phyloP scores from a whole-genome alignment of 2,329 filamentous ascomycete species.

The Phialocephala sp. region DNA sequence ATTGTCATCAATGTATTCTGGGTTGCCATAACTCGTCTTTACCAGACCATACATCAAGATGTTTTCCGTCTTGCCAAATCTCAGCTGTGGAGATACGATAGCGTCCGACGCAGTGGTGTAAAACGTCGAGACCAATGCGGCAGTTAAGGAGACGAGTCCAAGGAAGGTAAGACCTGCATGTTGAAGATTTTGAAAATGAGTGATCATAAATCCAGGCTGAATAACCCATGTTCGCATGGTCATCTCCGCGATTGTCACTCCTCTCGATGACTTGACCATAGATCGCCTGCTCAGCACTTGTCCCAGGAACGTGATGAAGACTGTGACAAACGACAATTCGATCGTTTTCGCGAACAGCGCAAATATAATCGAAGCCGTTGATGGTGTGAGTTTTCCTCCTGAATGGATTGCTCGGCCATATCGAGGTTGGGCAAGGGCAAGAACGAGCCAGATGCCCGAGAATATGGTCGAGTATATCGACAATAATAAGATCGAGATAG shows the following conservation, averaged over 20 bases:
- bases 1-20: slow-evolving; percentile 55
- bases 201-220: slow-evolving; percentile 75
- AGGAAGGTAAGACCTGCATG: slow-evolving; percentile 69
- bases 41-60: slow-evolving; percentile 61
- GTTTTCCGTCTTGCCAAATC: slow-evolving; percentile 58
- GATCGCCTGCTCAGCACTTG: slow-evolving; percentile 76
- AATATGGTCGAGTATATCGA: slow-evolving; percentile 68
- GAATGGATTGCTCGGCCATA: slow-evolving; percentile 64
- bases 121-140: slow-evolving; percentile 69
- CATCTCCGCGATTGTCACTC: slow-evolving; percentile 77
- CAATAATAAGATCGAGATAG: slow-evolving; percentile 51
- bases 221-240: slow-evolving; percentile 79
- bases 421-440: slow-evolving; percentile 65
- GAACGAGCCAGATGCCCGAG: slow-evolving; percentile 69
- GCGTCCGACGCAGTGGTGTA: slow-evolving; percentile 81
- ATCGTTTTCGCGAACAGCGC: slow-evolving; percentile 76
- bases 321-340: slow-evolving; percentile 78
- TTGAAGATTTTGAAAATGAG: slow-evolving; percentile 68
- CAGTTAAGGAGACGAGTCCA: slow-evolving; percentile 67
- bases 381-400: slow-evolving; percentile 58
- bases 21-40: slow-evolving; percentile 67
- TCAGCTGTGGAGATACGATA: slow-evolving; percentile 75
- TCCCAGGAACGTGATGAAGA: slow-evolving; percentile 76
- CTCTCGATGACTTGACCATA: slow-evolving; percentile 62
- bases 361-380: slow-evolving; percentile 70